Evolutionary conservation across 2,329 filamentous ascomycete species (phyloP), one percentile per base, ranked within the genome.

Genomic region (Pseudogymnoascus pannorum): DNA sequence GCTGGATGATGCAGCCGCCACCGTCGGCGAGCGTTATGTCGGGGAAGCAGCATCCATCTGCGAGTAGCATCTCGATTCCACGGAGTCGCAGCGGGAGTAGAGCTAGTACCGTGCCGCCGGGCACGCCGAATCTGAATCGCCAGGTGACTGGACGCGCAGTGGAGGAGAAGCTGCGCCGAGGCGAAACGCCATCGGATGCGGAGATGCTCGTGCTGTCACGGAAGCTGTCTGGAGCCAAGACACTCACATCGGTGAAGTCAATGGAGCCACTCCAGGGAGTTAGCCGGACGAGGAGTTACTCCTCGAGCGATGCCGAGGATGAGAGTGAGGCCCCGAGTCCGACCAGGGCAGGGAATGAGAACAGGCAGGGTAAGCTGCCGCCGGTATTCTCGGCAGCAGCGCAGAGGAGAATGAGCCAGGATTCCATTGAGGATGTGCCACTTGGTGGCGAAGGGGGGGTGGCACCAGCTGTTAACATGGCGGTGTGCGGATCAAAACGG

Each of bases 1-100:
- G 81, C 70, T 97, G 92, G 92, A 96, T 97, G 92, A 78, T 96
- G 59, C 91, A 96, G 70, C 92, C 92, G 2, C 91, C 92, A 1
- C 92, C 92, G n/a, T 84, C 87, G 33, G 91, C 92, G 61, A 92
- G 88, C 72, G 81, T 96, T 63, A 97, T 97, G 92, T 89, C 88
- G 66, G 92, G 92, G 66, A 94, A 92, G 72, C 84, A 89, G 35
- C 84, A 85, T 29, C 86, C 88, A 18, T 84, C 81, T 68, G 78
- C 86, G 60, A 87, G 83, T 65, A 78, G 78, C 35, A 89, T 85
- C 69, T 78, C 80, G 35, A 78, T 75, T 68, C 77, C 77, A 54
- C 74, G 77, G 20, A 83, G 70, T 4, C 65, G 65, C 11, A 61
- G 38, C 35, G 67, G 64, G 18, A 72, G 71, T 51, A 68, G 67